These are phyloP conservation scores for Emergomyces orientalis DNA, from an alignment of 2,329 filamentous ascomycete species.

Conservation along the genomic window DNA sequence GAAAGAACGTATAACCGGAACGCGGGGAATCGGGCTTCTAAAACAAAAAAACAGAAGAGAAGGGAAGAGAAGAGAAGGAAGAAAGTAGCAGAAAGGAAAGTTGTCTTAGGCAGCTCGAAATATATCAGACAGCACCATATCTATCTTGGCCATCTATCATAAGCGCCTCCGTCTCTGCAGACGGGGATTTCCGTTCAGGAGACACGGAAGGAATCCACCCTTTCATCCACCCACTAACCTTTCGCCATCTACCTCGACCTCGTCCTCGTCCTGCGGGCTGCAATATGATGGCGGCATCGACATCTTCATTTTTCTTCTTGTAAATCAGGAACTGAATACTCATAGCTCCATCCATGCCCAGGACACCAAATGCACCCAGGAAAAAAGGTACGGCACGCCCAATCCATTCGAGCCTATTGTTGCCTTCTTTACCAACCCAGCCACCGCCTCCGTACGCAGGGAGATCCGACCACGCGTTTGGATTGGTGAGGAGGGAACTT, in stretches of 20 bases:
- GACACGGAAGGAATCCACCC: constrained; percentile 52
- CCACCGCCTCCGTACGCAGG: constrained; percentile 48
- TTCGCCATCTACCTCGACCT: constrained; percentile 43
- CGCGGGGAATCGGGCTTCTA: not conserved
- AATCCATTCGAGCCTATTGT: constrained; percentile 48
- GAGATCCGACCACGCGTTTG: constrained; percentile 52
- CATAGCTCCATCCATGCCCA: constrained; percentile 53
- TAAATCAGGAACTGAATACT: constrained; percentile 55
- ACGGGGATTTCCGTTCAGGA: constrained; percentile 22
- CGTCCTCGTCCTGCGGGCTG: constrained; percentile 28
- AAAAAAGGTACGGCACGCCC: constrained; percentile 53
- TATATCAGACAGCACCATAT: constrained; percentile 28
- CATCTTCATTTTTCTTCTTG: constrained; percentile 38
- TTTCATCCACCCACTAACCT: constrained; percentile 56
- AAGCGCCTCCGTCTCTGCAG: constrained; percentile 25
- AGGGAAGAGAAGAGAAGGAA: not conserved
- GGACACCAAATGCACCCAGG: constrained; percentile 55
- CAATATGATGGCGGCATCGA: constrained; percentile 41
- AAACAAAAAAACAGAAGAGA: not conserved
- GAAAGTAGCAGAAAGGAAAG: not conserved
- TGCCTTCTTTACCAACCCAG: constrained; percentile 51
- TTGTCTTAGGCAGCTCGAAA: not conserved
- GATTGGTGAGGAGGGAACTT: constrained; percentile 52
- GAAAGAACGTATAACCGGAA: not conserved
- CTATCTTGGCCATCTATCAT: constrained; percentile 22